Evolutionary conservation across 192 early-diverging fungal species (phyloP), one percentile per base, ranked within the genome.

Genomic region (Entomortierella chlamydospora): DNA sequence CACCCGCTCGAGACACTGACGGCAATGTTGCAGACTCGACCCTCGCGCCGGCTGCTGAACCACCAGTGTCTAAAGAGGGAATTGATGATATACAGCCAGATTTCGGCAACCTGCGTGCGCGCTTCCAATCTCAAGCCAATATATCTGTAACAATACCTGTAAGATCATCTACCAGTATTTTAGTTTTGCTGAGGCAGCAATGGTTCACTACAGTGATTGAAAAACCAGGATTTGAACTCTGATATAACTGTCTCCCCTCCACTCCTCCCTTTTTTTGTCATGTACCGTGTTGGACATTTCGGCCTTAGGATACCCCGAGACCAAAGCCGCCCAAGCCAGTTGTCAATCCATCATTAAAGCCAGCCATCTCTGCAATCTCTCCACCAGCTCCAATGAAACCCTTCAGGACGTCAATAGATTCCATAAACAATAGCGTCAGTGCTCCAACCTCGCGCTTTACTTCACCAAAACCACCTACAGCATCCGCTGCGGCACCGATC

Each of bases 31-130:
- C 34, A 47, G 30, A 60, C 9, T 41, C 53, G 28, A 39, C 30
- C 50, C 3, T 5, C 41, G 4, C 1, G 9, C 1, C 41, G 2
- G 29, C 5, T 34, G 13, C 13, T 15, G 55, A 57, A 20, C 31
- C 43, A 0, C 29, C 55, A 4, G 15, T 30, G 0, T 50, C 69
- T 26, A 20, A 17, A 3, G 68, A 66, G 1, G 76, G 61, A 39
- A 70, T 79, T 22, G 76, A 79, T 51, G 54, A 70, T 30, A 70
- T 28, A 28, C 76, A 79, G 26, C 67, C 57, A 1, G 68, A 79
- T 22, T 79, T 79, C 61, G 51, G 76, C 11, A 79, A 79, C 54
- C 47, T 79, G n/a, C 61, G 76, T 18, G 76, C 76, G 12, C 68
- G 68, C 23, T 79, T 79, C n/a, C 76, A 79, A 33, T 79, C 76